Percentiles rank a stretch among this genome's conserved stretches.
These are phyloP conservation scores for Auricularia sp. DNA, from an alignment of 768 basidiomycete genomes.

Conservation along the genomic window DNA sequence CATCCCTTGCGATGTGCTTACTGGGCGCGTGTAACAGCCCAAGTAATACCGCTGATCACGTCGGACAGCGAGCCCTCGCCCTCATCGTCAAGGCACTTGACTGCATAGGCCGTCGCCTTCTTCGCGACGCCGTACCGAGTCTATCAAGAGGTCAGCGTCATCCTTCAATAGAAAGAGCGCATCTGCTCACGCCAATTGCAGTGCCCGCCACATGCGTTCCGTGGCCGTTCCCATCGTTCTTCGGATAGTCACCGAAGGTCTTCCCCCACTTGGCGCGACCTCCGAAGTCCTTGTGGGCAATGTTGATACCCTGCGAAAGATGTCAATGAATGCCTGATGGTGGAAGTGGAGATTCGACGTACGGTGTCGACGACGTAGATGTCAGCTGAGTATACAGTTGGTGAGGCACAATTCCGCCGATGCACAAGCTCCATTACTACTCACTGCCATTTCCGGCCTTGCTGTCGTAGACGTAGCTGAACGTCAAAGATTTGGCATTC, in stretches of 20 bases:
- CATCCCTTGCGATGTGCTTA: neutral
- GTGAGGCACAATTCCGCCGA: neutral
- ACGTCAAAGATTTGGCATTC: neutral
- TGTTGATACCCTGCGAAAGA: neutral
- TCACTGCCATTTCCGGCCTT: neutral
- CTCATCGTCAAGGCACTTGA: slow-evolving; percentile 10
- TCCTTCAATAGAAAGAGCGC: neutral
- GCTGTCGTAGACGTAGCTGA: neutral
- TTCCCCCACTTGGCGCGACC: slow-evolving; percentile 9
- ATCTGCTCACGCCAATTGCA: neutral
- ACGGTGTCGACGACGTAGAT: neutral
- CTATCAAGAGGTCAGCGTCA: slow-evolving; percentile 1
- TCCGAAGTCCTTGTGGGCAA: slow-evolving; percentile 1
- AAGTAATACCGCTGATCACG: slow-evolving; percentile 11
- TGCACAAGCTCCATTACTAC: neutral
- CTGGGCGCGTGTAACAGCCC: slow-evolving; percentile 2
- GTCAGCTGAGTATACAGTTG: neutral
- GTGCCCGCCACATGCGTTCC: slow-evolving; percentile 9
- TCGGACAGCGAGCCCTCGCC: slow-evolving; percentile 3
- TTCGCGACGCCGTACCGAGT: slow-evolving; percentile 10
- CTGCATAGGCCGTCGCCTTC: slow-evolving; percentile 6
- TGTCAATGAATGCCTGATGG: neutral
- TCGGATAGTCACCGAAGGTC: slow-evolving; percentile 1
- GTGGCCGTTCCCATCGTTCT: slow-evolving; percentile 7
- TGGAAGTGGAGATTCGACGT: neutral